Conservation (phyloP, 2,329 filamentous ascomycete genomes). For the Alternaria dauci region DNA sequence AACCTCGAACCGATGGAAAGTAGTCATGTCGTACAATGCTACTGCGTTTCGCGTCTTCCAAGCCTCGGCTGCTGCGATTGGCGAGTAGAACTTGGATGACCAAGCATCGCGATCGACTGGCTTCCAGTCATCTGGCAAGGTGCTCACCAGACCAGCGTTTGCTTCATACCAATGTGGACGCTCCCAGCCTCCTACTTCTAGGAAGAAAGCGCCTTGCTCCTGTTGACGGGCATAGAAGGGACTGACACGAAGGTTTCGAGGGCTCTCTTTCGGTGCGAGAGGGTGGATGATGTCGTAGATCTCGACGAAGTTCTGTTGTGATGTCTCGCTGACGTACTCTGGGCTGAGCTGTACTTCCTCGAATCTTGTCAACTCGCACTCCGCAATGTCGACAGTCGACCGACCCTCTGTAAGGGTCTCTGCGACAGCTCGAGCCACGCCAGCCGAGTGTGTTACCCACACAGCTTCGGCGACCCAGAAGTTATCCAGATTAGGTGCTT, state of each 20-base stretch:
- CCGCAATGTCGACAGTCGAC: slow-evolving; percentile 65
- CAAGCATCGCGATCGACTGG: slow-evolving; percentile 66
- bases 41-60: slow-evolving; percentile 71
- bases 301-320: slow-evolving; percentile 68
- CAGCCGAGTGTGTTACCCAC: slow-evolving; percentile 72
- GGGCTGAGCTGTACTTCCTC: slow-evolving; percentile 67
- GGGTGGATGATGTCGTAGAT: slow-evolving; percentile 72
- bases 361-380: slow-evolving; percentile 68
- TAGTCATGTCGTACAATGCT: slow-evolving; percentile 70
- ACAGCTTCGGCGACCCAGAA: slow-evolving; percentile 72
- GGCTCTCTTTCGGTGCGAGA: slow-evolving; percentile 64
- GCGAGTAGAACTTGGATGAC: slow-evolving; percentile 66
- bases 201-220: slow-evolving; percentile 66
- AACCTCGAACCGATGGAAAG: slow-evolving; percentile 66
- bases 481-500: slow-evolving; percentile 65
- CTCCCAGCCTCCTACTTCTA: slow-evolving; percentile 69
- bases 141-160: slow-evolving; percentile 61
- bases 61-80: slow-evolving; percentile 67
- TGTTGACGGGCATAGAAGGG: slow-evolving; percentile 65
- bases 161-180: slow-evolving; percentile 69
- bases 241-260: slow-evolving; percentile 66
- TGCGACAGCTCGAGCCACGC: slow-evolving; percentile 68
- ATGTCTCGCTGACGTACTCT: slow-evolving; percentile 66
- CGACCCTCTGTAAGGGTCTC: slow-evolving; percentile 65
- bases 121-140: slow-evolving; percentile 63